phyloP scores from a whole-genome alignment of 1,139 yeast genomes.

The Hyphopichia fennica region DNA sequence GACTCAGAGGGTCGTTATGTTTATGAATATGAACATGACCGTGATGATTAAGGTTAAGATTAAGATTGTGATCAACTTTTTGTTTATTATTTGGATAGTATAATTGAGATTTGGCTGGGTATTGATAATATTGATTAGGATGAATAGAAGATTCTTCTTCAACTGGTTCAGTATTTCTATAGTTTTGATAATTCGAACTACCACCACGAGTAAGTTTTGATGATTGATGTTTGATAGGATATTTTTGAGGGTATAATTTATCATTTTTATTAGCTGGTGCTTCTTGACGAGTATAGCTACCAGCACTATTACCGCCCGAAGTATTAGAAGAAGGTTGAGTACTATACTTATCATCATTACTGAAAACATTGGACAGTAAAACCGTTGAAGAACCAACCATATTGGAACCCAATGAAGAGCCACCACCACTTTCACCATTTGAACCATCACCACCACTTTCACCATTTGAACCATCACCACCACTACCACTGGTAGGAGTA shows the following conservation, averaged over 20 bases:
- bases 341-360: conserved; percentile 8
- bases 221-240: neutral
- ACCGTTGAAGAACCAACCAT: neutral
- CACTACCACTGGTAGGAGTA: neutral
- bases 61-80: neutral
- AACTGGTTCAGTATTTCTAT: too few species aligned
- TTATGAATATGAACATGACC: too few species aligned
- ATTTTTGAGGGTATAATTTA: neutral
- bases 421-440: neutral
- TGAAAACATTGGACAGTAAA: conserved; percentile 7
- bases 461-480: too few species aligned
- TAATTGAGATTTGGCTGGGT: conserved; percentile 24
- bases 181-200: too few species aligned
- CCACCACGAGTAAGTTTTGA: too few species aligned
- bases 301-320: conserved; percentile 11
- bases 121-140: conserved; percentile 20
- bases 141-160: conserved; percentile 2
- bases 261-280: neutral
- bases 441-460: neutral
- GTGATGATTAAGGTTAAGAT: neutral
- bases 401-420: neutral
- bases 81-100: conserved; percentile 9
- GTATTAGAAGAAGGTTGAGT: conserved; percentile 9
- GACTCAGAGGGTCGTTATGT: neutral
- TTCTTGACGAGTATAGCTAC: conserved; percentile 6